A percentile compares a stretch with the other conserved stretches of the same genome.
Evolutionary conservation across 106 monocot genomes (phyloP).

Genomic region (Acorus calamus): DNA sequence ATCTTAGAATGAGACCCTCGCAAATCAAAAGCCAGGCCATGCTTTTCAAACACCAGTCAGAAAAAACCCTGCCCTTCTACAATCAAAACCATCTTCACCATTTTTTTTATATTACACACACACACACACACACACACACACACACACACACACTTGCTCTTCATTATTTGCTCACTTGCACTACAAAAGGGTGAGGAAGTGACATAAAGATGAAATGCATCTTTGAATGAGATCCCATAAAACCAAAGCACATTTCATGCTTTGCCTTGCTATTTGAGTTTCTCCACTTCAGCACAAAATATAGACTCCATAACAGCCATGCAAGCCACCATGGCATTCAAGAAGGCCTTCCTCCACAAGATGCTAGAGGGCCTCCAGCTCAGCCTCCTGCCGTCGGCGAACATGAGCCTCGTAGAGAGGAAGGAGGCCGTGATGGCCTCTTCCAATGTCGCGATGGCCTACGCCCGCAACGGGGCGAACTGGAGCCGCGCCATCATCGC

Average conservation of each 20-base stretch:
- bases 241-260: not conserved
- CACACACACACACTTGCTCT: no score
- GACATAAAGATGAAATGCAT: no score
- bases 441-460: slow-evolving; percentile 47
- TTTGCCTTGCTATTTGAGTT: not conserved
- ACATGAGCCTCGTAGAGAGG: slow-evolving; percentile 38
- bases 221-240: no score
- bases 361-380: slow-evolving; percentile 35
- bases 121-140: no score
- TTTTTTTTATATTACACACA: no score
- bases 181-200: no score
- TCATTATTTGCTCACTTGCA: no score
- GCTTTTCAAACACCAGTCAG: no score
- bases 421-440: slow-evolving; percentile 47
- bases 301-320: slow-evolving; percentile 9
- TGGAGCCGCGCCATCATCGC: slow-evolving; percentile 52
- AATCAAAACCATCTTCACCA: no score
- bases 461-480: slow-evolving; percentile 20
- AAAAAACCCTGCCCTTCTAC: no score
- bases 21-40: no score
- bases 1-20: no score
- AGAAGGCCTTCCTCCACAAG: slow-evolving; percentile 30
- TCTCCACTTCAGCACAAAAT: not conserved
- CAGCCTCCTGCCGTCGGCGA: slow-evolving; percentile 7
- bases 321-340: slow-evolving; percentile 41